Evolutionary conservation across 139 green algal genomes (phyloP), one percentile per base, ranked within the genome.

Genomic region (Coelastrella sp.): DNA sequence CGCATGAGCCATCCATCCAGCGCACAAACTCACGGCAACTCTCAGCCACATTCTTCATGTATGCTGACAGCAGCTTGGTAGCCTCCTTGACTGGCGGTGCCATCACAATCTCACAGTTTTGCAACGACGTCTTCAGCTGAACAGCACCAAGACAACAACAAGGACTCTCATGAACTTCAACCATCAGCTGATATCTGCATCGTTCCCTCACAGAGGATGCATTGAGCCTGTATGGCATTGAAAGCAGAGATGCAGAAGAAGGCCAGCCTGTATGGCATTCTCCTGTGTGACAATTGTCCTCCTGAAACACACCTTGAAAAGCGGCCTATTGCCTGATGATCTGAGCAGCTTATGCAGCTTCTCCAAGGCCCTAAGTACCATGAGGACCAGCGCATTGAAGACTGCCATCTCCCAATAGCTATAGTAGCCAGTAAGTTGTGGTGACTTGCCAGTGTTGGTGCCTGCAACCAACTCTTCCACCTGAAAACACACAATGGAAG

Each of bases 1-100:
- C 75, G 94, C 97, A 99, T 10, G 96, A 97, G 80, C 96, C 96
- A 90, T 98, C 96, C 97, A 98, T 98, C 97, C 97, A 99, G 25
- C 97, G 92, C 85, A 97, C 93, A 93, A 99, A 99, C 4, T 94
- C 82, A 90, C 96, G 66, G 78, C 78, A 74, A 66, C 87, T 91
- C 78, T 91, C 87, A 27, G 87, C 87, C 14, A 91, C 87, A 58
- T 91, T 91, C 87, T 91, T 91, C 22, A 87, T 58, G 66, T 83
- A 87, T 10, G 76, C 70, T 8, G 78, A 74, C 27, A 91, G 78
- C 78, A 91, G 87, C 87, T 91, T 91, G 20, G 19, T 74, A n/a
- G 78, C 79, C 84, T 99, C 97, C 61, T 92, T 94, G 8, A 98
- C 87, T 19, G 96, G 94, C 17, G 97, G 97, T 63, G 96, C 91